Evolutionary conservation across 768 basidiomycete species (phyloP).

Genomic region (Floccularia luteovirens): DNA sequence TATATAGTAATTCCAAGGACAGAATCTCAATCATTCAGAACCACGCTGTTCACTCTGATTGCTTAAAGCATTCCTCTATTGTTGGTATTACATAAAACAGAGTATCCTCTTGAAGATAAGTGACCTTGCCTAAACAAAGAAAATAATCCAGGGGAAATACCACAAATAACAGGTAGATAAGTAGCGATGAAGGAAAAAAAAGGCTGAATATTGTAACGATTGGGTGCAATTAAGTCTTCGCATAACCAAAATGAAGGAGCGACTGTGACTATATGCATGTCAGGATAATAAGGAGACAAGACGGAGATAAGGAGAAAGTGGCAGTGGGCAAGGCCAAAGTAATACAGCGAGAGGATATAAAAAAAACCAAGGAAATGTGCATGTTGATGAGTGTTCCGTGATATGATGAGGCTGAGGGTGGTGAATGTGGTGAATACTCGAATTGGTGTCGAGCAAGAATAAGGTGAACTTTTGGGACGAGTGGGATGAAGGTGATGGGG

Average conservation of each 20-base stretch:
- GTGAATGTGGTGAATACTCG: no score
- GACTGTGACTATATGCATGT: slow-evolving; percentile 12
- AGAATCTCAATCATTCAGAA: no score
- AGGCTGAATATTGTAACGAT: slow-evolving; percentile 7
- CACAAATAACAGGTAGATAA: slow-evolving; percentile 29
- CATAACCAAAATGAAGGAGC: slow-evolving; percentile 8
- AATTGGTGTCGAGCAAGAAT: not conserved
- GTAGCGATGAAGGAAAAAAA: slow-evolving; percentile 10
- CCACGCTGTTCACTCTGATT: no score
- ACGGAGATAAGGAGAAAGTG: not conserved
- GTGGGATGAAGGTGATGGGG: slow-evolving; percentile 10
- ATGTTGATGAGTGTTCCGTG: no score
- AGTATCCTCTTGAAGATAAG: slow-evolving; percentile 24
- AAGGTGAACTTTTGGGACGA: slow-evolving; percentile 7
- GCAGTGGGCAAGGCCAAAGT: slow-evolving; percentile 1
- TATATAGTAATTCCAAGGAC: no score
- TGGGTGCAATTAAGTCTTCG: slow-evolving; percentile 13
- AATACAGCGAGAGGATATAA: not conserved
- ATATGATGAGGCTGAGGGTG: no score
- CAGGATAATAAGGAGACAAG: slow-evolving; percentile 4
- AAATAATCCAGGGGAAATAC: slow-evolving; percentile 18
- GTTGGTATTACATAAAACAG: slow-evolving; percentile 29
- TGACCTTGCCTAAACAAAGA: slow-evolving; percentile 23
- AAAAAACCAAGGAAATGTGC: no score
- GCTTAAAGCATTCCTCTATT: slow-evolving; percentile 32